Percentiles rank a stretch among this genome's conserved stretches.
Conservation (phyloP, 306 rosid species). For the Malus sylvestris region DNA sequence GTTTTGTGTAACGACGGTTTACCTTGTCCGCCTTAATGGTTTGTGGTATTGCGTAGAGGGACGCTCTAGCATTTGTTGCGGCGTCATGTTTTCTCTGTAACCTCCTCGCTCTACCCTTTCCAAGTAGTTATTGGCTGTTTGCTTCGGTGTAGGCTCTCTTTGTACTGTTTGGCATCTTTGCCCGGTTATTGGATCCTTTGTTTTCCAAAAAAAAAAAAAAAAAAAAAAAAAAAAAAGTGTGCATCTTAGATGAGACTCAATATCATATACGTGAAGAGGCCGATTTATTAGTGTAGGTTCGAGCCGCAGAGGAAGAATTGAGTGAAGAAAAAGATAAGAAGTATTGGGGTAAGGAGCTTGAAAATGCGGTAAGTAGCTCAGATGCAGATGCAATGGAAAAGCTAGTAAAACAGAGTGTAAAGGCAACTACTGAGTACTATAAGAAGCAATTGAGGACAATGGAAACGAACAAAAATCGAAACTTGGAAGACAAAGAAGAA, state of each 20-base stretch:
- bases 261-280: constrained; percentile 74
- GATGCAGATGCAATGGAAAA: constrained; percentile 57
- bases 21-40: no score
- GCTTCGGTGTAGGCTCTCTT: no score
- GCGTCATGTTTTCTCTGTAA: no score
- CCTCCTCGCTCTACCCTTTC: no score
- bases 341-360: constrained; percentile 54
- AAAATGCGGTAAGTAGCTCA: constrained; percentile 44
- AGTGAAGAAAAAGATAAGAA: constrained; percentile 24
- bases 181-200: no score
- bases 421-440: constrained; percentile 6
- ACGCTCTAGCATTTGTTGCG: no score
- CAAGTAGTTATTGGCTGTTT: no score
- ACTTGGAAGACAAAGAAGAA: constrained; percentile 14
- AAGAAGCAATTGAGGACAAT: constrained; percentile 23
- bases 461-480: constrained; percentile 5
- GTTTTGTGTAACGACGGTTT: no score
- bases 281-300: constrained; percentile 74
- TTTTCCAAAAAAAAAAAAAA: no score
- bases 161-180: no score
- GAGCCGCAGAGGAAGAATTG: constrained; percentile 65
- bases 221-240: constrained; percentile 33
- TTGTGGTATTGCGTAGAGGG: no score
- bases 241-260: constrained; percentile 97
- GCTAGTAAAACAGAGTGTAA: constrained; percentile 19